Percentiles rank a stretch among this genome's conserved stretches.
Conservation (phyloP, 768 basidiomycete genomes). For the Amanita subjunquillea region DNA sequence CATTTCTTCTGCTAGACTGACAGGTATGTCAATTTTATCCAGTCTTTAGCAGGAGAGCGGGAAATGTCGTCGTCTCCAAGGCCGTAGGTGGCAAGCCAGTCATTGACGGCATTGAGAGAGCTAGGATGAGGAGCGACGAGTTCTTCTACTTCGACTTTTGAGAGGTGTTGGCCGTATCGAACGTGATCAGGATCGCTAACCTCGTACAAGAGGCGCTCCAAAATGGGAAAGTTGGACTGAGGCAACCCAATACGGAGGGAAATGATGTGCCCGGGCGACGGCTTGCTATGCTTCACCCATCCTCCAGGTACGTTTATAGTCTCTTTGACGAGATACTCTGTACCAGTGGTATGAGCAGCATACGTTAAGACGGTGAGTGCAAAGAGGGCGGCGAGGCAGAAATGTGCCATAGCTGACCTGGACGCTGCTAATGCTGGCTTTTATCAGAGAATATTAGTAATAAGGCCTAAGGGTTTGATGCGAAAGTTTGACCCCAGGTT, state of each 20-base stretch:
- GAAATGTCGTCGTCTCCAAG: slow-evolving; percentile 32
- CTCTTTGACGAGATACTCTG: slow-evolving; percentile 18
- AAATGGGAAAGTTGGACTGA: slow-evolving; percentile 35
- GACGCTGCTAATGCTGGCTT: too few species aligned
- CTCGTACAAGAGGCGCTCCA: slow-evolving; percentile 43
- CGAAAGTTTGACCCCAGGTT: too few species aligned
- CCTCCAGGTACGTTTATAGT: slow-evolving; percentile 30
- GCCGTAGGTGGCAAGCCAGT: slow-evolving; percentile 51
- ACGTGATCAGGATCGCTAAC: slow-evolving; percentile 44
- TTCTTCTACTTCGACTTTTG: slow-evolving; percentile 56
- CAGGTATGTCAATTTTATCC: slow-evolving; percentile 53
- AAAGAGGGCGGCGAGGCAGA: slow-evolving; percentile 5
- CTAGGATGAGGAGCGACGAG: slow-evolving; percentile 51
- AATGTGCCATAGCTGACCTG: neutral
- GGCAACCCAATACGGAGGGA: slow-evolving; percentile 48
- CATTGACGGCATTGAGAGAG: slow-evolving; percentile 40
- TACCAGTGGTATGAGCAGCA: slow-evolving; percentile 11
- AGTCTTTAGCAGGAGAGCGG: slow-evolving; percentile 54
- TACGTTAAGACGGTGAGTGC: slow-evolving; percentile 11
- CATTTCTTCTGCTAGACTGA: slow-evolving; percentile 57
- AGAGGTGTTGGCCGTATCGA: slow-evolving; percentile 43
- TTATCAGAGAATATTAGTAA: too few species aligned
- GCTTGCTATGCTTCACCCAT: slow-evolving; percentile 35
- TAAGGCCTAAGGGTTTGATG: too few species aligned
- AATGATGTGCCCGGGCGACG: slow-evolving; percentile 35